These are phyloP conservation scores for Sicyos edulis DNA, from an alignment of 306 rosid species.

Conservation along the genomic window DNA sequence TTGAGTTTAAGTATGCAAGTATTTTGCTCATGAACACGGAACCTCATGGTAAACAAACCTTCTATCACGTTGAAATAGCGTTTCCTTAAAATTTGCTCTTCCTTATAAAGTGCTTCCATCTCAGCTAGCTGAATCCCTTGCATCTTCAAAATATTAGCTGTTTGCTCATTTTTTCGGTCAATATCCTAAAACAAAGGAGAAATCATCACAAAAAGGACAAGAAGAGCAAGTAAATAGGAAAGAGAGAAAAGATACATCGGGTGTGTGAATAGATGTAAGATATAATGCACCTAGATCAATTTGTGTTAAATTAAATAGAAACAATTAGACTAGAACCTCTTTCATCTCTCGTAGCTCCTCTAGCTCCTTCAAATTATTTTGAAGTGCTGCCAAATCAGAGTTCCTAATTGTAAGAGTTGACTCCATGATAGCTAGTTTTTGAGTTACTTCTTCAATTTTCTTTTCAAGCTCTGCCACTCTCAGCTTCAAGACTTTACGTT, in stretches of 20 bases:
- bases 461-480: slow-evolving; percentile 56
- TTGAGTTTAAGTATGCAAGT: not conserved
- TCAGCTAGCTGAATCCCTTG: slow-evolving; percentile 92
- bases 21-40: not conserved
- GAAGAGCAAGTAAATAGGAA: not conserved
- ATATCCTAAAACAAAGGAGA: slow-evolving; percentile 52
- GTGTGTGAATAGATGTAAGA: not conserved
- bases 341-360: slow-evolving; percentile 95
- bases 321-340: slow-evolving; percentile 46
- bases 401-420: slow-evolving; percentile 53
- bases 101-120: slow-evolving; percentile 79
- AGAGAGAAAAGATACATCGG: slow-evolving; percentile 3
- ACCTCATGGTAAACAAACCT: slow-evolving; percentile 39
- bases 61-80: slow-evolving; percentile 89
- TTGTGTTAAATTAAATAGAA: not conserved
- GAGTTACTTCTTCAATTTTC: slow-evolving; percentile 44
- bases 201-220: not conserved
- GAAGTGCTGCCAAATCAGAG: slow-evolving; percentile 54
- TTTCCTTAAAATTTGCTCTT: slow-evolving; percentile 84
- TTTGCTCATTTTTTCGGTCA: slow-evolving; percentile 93
- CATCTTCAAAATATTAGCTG: slow-evolving; percentile 81
- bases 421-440: slow-evolving; percentile 47
- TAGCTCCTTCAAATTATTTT: slow-evolving; percentile 63
- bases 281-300: not conserved
- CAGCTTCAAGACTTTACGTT: slow-evolving; percentile 47